Evolutionary conservation across 345 rosid species (phyloP), one percentile per base, ranked within the genome.

Genomic region (Linum tenue): DNA sequence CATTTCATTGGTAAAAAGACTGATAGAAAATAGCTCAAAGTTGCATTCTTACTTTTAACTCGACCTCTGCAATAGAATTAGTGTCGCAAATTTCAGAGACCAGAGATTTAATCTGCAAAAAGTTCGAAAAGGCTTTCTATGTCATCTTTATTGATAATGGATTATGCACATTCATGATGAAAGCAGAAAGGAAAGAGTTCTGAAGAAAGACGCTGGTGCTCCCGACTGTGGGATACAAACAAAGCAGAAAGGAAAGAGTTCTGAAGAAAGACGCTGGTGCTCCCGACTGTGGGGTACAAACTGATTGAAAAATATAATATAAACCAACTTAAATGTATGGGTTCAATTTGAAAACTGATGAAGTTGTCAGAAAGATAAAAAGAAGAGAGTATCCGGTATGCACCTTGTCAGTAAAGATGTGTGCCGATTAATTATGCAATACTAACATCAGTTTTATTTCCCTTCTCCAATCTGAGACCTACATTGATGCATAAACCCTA

Each of bases 41-140:
- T 60, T 48, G 63, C n/a, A 55, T 59, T 15, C 85, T 78, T 79
- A 89, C 98, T 81, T 89, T 87, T 64, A 89, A 67, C 68, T 89
- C 92, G 68, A 87, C 85, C 75, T 92, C 95, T 63, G 89, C 86
- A 57, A 92, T 66, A 39, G 89, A 82, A 67, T 83, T 72, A 67
- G 98, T 77, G 61, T 87, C 67, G 42, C 90, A 77, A 67, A 92
- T 74, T 70, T 85, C 88, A 62, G 67, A 72, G 56, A 92, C 78
- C 59, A 92, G 81, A 77, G 78, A 81, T 76, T 92, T 83, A 75
- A 92, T 80, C 96, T 87, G 86, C 72, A 76, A 66, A 61, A 6
- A 6, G 12, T 5, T 9, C 16, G 7, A 31, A 57, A 37, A 17
- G 36, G 60, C 36, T 57, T 57, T 7, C 37, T 5, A 22, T n/a